Base-by-base conservation (phyloP, 2,329 filamentous ascomycete genomes). In the Calonectria hongkongensis region DNA sequence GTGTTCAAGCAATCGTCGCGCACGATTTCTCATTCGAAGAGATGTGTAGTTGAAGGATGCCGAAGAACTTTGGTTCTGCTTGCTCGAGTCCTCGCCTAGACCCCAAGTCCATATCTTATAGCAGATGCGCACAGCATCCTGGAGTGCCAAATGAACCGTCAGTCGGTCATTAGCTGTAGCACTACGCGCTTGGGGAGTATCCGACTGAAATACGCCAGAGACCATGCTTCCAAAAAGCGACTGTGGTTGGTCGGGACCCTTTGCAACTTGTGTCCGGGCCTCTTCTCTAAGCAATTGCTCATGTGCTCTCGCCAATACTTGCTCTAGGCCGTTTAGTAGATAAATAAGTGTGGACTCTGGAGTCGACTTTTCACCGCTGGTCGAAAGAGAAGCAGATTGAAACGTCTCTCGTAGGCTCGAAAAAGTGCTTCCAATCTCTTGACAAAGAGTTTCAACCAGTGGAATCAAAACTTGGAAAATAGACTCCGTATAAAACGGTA, bases 61-160 rank as follows among this genome's bases (percentile, higher is more conserved):
- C 6, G 89, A 89, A 18, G 93, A 96, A 36, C 89, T 88, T 1
- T 86, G 81, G 80, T 98, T 94, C 68, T 93, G 91, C 27, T 86
- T 84, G 9, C 82, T 83, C 21, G 88, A 85, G 78, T 93, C 92
- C 33, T 87, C 87, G 2, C 89, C 89, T 80, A 93, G 91, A 7
- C 94, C 95, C 96, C 97, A 99, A 0, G 94, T 94, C 97, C 97
- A 99, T 66, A 99, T 98, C 15, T 89, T 92, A 82, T 98, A 97
- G 83, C 96, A 98, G 63, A 98, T 94, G 28, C 95, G 92, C 71
- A 98, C 95, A 1, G 96, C 95, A 82, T 99, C 97, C 83, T 98
- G 96, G 82, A 99, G 98, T 13, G 96, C 97, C n/a, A 99, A 88
- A 51, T 98, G 89, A 25, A 99, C 96, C 0, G 97, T 98, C 27